Percentiles rank a stretch among this genome's conserved stretches.
phyloP scores from a whole-genome alignment of 192 early-diverging fungal species.

The Coemansia sp. region DNA sequence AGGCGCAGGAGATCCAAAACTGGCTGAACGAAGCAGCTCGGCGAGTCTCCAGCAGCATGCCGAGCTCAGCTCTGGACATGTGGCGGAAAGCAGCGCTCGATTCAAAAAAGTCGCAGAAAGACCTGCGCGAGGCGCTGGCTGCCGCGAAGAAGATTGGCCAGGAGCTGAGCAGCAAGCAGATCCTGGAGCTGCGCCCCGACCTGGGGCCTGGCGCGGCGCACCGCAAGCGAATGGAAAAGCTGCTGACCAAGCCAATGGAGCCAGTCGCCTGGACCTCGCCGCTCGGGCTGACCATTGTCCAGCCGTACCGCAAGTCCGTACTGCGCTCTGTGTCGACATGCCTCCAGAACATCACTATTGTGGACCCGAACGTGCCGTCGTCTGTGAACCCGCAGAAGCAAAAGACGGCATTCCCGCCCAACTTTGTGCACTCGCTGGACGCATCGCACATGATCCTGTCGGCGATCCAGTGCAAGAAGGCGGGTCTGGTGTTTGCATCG shows the following conservation, averaged over 20 bases:
- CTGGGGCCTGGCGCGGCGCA: slow-evolving; percentile 28
- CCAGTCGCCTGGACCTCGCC: slow-evolving; percentile 96
- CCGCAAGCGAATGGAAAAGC: slow-evolving; percentile 27
- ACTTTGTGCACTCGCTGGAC: slow-evolving; percentile 97
- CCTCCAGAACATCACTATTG: slow-evolving; percentile 71
- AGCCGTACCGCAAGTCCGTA: slow-evolving; percentile 83
- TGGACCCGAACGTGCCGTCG: slow-evolving; percentile 59
- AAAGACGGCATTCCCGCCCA: slow-evolving; percentile 94
- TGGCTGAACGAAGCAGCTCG: slow-evolving; percentile 88
- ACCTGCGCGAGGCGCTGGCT: slow-evolving; percentile 12
- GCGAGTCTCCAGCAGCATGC: slow-evolving; percentile 76
- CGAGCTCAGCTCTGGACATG: slow-evolving; percentile 41
- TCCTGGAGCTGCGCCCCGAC: slow-evolving; percentile 27
- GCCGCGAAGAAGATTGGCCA: slow-evolving; percentile 7
- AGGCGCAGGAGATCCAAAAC: slow-evolving; percentile 85
- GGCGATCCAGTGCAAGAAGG: slow-evolving; percentile 74
- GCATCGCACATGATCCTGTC: slow-evolving; percentile 96
- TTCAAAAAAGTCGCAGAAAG: slow-evolving; percentile 17
- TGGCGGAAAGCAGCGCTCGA: slow-evolving; percentile 30
- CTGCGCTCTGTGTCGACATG: slow-evolving; percentile 66
- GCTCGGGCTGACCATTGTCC: slow-evolving; percentile 86
- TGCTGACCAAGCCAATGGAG: slow-evolving; percentile 65
- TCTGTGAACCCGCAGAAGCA: slow-evolving; percentile 91
- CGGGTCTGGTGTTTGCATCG: slow-evolving; percentile 80
- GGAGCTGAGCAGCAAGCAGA: slow-evolving; percentile 9